phyloP scores from a whole-genome alignment of 192 early-diverging fungal genomes.

The Pilobolus umbonatus region DNA sequence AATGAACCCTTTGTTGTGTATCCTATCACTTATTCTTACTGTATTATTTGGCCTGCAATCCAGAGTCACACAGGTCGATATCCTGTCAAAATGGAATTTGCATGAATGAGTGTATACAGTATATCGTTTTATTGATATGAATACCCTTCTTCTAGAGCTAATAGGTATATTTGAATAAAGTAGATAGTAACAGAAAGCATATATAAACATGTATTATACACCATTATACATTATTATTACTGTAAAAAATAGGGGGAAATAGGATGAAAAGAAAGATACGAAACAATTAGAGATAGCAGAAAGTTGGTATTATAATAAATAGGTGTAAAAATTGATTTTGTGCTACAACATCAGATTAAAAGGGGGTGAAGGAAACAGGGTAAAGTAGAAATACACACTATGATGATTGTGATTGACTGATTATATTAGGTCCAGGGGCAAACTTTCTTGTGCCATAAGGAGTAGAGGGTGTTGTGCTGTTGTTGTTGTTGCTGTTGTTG shows the following conservation, averaged over 20 bases:
- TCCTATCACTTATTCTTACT: slow-evolving; percentile 1
- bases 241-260: neutral
- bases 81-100: too few relatives aligned
- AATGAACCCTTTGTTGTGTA: neutral
- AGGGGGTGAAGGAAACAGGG: neutral
- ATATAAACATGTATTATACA: neutral
- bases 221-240: neutral
- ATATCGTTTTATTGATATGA: neutral
- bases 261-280: neutral
- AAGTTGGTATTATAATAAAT: neutral
- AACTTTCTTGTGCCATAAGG: slow-evolving; percentile 16
- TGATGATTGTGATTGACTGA: slow-evolving; percentile 8
- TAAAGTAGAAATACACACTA: neutral
- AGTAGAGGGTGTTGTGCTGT: neutral
- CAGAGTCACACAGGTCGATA: neutral
- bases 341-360: neutral
- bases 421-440: neutral
- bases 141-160: too few relatives aligned
- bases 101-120: too few relatives aligned
- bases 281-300: slow-evolving; percentile 3
- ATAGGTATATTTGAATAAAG: neutral
- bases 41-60: too few relatives aligned
- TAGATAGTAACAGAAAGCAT: neutral
- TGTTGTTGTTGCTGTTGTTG: too few relatives aligned
- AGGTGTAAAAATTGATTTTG: slow-evolving; percentile 7